Percentiles rank a stretch among this genome's conserved stretches.
Evolutionary conservation across 495 filamentous ascomycete species (phyloP).

Genomic region (Parathielavia hyrcaniae): DNA sequence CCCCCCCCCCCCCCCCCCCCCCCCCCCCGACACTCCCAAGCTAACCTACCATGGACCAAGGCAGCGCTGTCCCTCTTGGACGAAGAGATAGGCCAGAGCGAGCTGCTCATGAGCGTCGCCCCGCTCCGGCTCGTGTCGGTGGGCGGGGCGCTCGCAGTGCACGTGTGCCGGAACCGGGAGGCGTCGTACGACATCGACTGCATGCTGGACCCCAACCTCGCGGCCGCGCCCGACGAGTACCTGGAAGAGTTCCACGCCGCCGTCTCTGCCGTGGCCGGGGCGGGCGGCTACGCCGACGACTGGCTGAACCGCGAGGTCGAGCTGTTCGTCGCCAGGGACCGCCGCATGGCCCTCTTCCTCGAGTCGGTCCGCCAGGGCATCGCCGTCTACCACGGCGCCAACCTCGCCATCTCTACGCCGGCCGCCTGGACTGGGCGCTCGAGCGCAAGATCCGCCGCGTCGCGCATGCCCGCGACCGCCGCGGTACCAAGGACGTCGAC

Average conservation of each 20-base stretch:
- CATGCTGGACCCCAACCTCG: slow-evolving; percentile 9
- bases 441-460: slow-evolving; percentile 9
- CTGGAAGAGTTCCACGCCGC: neutral
- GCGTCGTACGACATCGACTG: slow-evolving; percentile 4
- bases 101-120: slow-evolving; percentile 8
- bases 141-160: neutral
- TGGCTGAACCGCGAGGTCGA: slow-evolving; percentile 5
- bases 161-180: neutral
- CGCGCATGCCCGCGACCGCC: neutral
- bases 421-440: slow-evolving; percentile 1
- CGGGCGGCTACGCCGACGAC: neutral
- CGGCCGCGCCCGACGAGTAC: neutral
- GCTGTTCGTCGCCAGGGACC: neutral
- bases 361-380: slow-evolving; percentile 9
- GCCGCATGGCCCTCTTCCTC: slow-evolving; percentile 7
- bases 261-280: neutral
- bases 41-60: neutral
- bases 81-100: neutral
- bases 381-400: slow-evolving; percentile 8
- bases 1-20: too few relatives aligned
- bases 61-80: neutral
- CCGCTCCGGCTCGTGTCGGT: slow-evolving; percentile 1
- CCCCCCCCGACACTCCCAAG: too few relatives aligned
- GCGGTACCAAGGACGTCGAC: neutral
- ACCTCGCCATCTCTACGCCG: slow-evolving; percentile 6